Conservation (phyloP, 352 stramenopile genomes). For the Albugo candida region DNA sequence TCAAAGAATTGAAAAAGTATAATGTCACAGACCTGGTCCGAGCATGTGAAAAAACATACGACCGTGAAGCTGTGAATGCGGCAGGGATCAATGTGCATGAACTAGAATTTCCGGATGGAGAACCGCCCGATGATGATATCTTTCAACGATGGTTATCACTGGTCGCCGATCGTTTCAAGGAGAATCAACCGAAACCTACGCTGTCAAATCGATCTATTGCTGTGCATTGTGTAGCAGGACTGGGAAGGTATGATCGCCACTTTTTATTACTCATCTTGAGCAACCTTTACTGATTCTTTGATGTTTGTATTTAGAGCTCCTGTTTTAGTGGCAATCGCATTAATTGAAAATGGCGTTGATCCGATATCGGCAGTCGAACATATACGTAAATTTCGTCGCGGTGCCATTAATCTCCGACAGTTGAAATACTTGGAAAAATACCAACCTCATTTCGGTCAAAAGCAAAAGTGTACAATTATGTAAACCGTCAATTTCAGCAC, state of each 20-base stretch:
- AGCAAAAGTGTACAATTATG: constrained; percentile 74
- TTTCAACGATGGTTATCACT: constrained; percentile 89
- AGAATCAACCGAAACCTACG: constrained; percentile 32
- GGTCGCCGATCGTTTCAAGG: constrained; percentile 88
- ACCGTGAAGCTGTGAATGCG: constrained; percentile 70
- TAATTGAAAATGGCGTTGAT: constrained; percentile 94
- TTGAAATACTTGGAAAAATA: constrained; percentile 96
- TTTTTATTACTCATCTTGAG: not conserved
- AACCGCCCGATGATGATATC: constrained; percentile 82
- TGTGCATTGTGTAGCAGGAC: constrained; percentile 94
- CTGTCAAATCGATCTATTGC: constrained; percentile 81
- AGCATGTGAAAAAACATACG: constrained; percentile 92
- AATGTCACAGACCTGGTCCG: constrained; percentile 91
- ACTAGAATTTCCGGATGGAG: constrained; percentile 94
- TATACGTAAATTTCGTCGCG: constrained; percentile 86
- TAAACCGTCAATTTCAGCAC: constrained; percentile 12
- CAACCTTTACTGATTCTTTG: constrained; percentile 1
- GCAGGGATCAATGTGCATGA: constrained; percentile 87
- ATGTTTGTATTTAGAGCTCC: constrained; percentile 44
- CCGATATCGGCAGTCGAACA: constrained; percentile 94
- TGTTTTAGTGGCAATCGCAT: constrained; percentile 93
- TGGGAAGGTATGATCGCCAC: constrained; percentile 64
- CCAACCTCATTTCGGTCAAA: constrained; percentile 45
- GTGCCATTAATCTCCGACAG: constrained; percentile 96
- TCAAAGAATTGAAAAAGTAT: constrained; percentile 92